A percentile compares a stretch with the other conserved stretches of the same genome.
phyloP scores from a whole-genome alignment of 2,329 filamentous ascomycete species.

The Ascochyta rabiei region DNA sequence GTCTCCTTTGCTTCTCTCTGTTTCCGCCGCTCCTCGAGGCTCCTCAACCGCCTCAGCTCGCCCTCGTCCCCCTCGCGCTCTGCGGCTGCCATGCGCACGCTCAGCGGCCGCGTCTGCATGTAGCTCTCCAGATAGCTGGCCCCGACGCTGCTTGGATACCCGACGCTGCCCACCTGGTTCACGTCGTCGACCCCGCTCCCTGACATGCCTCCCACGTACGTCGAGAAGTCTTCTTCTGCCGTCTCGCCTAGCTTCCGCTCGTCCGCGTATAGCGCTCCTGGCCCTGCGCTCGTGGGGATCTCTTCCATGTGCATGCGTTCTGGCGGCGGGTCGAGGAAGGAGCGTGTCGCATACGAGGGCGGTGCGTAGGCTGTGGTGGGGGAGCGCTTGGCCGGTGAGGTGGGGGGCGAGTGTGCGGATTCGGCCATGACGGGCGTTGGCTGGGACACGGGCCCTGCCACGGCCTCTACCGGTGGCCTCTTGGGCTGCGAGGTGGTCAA shows the following conservation, averaged over 20 bases:
- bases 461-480: slow-evolving; percentile 31
- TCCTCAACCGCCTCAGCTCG: slow-evolving; percentile 7
- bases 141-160: slow-evolving; percentile 43
- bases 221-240: slow-evolving; percentile 35
- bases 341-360: slow-evolving; percentile 26
- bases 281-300: slow-evolving; percentile 18
- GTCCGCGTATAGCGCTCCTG: slow-evolving; percentile 31
- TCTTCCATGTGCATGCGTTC: slow-evolving; percentile 21
- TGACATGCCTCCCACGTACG: slow-evolving; percentile 44
- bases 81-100: slow-evolving; percentile 44
- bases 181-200: slow-evolving; percentile 44
- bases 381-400: slow-evolving; percentile 15
- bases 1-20: slow-evolving; percentile 13
- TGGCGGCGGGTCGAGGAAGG: slow-evolving; percentile 37
- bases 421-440: slow-evolving; percentile 13
- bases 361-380: slow-evolving; percentile 16
- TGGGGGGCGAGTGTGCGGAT: slow-evolving; percentile 18
- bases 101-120: slow-evolving; percentile 44
- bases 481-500: slow-evolving; percentile 29
- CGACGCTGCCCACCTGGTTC: slow-evolving; percentile 43
- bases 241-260: slow-evolving; percentile 11
- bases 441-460: slow-evolving; percentile 22
- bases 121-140: slow-evolving; percentile 49
- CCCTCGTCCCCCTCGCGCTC: slow-evolving; percentile 31
- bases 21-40: slow-evolving; percentile 7